These are phyloP conservation scores for Graphilbum fragrans DNA, from an alignment of 2,329 filamentous ascomycete species.

Conservation along the genomic window DNA sequence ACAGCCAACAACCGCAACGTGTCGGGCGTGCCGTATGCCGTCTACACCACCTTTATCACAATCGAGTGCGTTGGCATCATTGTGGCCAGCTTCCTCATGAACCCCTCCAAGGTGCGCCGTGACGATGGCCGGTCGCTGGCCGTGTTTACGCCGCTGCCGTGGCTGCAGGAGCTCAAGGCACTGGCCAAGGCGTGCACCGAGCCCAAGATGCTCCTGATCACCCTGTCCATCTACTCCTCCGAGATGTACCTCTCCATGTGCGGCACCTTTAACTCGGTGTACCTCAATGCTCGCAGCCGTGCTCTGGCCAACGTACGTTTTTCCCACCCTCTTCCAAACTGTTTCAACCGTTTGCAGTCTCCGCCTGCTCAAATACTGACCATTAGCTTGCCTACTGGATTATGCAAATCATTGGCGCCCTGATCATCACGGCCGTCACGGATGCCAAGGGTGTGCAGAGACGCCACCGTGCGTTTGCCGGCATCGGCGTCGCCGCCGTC, in stretches of 20 bases:
- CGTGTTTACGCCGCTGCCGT: slow-evolving; percentile 1
- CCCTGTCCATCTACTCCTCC: slow-evolving; percentile 1
- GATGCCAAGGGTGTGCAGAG: too few relatives aligned
- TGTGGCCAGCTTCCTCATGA: background rate
- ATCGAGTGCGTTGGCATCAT: slow-evolving; percentile 1
- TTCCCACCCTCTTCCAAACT: too few relatives aligned
- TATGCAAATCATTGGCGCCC: too few relatives aligned
- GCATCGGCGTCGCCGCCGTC: too few relatives aligned
- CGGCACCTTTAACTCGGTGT: background rate
- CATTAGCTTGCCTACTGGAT: too few relatives aligned
- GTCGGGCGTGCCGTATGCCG: background rate
- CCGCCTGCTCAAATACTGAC: too few relatives aligned
- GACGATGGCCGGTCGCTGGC: background rate
- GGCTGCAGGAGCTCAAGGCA: background rate
- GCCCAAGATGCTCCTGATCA: slow-evolving; percentile 1
- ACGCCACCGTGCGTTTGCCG: too few relatives aligned
- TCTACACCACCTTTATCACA: slow-evolving; percentile 1
- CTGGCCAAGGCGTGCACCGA: background rate
- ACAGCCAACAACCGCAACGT: too few relatives aligned
- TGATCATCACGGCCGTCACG: too few relatives aligned
- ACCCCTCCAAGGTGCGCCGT: background rate
- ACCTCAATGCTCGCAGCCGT: slow-evolving; percentile 1
- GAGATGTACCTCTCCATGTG: slow-evolving; percentile 1
- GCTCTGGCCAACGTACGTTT: slow-evolving; percentile 1
- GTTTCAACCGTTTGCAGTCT: too few relatives aligned